These are phyloP conservation scores for Geoglossum glabrum DNA, from an alignment of 495 filamentous ascomycete species.

Conservation along the genomic window DNA sequence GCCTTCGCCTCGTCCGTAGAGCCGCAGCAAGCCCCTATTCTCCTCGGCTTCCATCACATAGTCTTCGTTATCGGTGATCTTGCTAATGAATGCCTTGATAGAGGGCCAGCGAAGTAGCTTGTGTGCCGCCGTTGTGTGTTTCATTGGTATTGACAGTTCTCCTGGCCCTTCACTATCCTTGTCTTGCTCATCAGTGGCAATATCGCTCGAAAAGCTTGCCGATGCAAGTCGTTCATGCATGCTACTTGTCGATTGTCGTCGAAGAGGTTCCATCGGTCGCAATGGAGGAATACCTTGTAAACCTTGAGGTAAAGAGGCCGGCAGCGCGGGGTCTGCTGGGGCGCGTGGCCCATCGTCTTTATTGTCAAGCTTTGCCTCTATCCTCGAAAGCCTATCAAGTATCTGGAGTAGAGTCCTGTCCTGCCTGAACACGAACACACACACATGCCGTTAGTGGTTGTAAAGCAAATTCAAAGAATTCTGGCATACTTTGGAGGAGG, in stretches of 20 bases:
- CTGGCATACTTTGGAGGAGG: conserved; percentile 41
- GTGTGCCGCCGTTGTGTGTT: conserved; percentile 68
- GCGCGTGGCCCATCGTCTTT: conserved; percentile 8
- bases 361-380: conserved; percentile 9
- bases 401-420: conserved; percentile 20
- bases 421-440: conserved; percentile 12
- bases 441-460: background rate
- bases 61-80: conserved; percentile 26
- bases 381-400: conserved; percentile 1
- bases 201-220: background rate
- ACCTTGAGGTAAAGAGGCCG: background rate
- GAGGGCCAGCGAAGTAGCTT: conserved; percentile 52
- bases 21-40: conserved; percentile 47
- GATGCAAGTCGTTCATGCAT: background rate
- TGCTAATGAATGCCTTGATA: conserved; percentile 35
- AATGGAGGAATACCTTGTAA: background rate
- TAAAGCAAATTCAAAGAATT: background rate
- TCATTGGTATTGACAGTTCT: conserved; percentile 46
- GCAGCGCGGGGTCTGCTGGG: background rate
- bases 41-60: conserved; percentile 64
- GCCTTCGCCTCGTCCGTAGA: conserved; percentile 66
- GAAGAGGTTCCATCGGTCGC: background rate
- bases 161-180: conserved; percentile 12
- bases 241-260: background rate
- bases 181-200: background rate